These are phyloP conservation scores for Hypoxylon sp. DNA, from an alignment of 2,329 filamentous ascomycete genomes.

Conservation along the genomic window DNA sequence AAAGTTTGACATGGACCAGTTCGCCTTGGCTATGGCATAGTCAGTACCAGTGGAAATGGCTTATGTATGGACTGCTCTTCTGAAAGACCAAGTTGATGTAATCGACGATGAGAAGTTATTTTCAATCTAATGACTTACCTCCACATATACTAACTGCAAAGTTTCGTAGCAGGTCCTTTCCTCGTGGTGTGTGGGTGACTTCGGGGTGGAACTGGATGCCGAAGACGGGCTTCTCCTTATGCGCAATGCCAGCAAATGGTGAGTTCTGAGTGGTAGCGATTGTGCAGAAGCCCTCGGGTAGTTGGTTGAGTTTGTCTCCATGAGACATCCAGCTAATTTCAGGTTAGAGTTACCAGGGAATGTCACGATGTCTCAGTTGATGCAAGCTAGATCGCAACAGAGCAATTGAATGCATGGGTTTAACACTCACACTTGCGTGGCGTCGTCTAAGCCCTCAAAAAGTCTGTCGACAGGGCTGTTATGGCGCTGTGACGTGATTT, in stretches of 20 bases:
- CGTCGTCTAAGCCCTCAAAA: constrained; percentile 77
- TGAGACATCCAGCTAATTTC: constrained; percentile 77
- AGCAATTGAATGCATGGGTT: background rate
- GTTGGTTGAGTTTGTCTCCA: constrained; percentile 79
- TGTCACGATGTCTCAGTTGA: no score
- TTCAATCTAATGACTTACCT: constrained; percentile 53
- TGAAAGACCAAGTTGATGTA: no score
- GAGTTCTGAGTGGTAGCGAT: constrained; percentile 81
- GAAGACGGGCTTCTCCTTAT: constrained; percentile 73
- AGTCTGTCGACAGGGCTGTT: constrained; percentile 75
- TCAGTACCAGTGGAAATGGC: background rate
- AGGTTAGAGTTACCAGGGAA: constrained; percentile 4
- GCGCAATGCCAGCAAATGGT: constrained; percentile 80
- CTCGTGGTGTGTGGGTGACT: constrained; percentile 53
- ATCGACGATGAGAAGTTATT: no score
- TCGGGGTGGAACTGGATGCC: constrained; percentile 92
- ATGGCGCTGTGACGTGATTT: constrained; percentile 67
- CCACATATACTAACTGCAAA: constrained; percentile 75
- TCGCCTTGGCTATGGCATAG: constrained; percentile 49
- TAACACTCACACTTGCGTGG: constrained; percentile 39
- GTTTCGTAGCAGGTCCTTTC: constrained; percentile 37
- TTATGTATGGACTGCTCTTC: no score
- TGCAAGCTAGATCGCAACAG: no score
- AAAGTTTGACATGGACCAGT: constrained; percentile 90
- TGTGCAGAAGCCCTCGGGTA: constrained; percentile 76